Evolutionary conservation across 345 rosid genomes (phyloP), one percentile per base, ranked within the genome.

Genomic region (Raphanus sativus): DNA sequence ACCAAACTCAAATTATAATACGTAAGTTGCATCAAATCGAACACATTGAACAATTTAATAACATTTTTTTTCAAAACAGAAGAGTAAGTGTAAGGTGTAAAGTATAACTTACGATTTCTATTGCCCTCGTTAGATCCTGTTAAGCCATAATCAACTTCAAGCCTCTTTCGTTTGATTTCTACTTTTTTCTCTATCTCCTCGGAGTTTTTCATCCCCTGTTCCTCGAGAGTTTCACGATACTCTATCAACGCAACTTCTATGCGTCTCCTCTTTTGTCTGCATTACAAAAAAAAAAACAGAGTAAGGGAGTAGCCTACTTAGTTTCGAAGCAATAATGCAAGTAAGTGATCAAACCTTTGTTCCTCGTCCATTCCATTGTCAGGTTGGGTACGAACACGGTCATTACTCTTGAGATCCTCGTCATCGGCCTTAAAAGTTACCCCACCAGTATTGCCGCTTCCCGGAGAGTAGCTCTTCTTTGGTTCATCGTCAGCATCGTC

Each of bases 171-270:
- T 61, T 86, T 89, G 62, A 77, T 68, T 74, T 90, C 87, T 62
- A 96, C 95, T 86, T 87, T 93, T 75, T 83, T 91, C 85, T 96
- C 99, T 28, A 93, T 90, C 85, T 96, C 99, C 75, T 89, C 98
- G 3, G 84, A 64, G 76, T 67, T 90, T 83, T 86, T 91, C 45
- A 86, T 82, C 70, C 97, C 99, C 42, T 85, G 89, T 70, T 96
- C 99, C 82, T 96, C 98, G 0, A 95, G 91, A 70, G 91, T 86
- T 87, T 95, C 99, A 34, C 98, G 94, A 75, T 92, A 95, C 75
- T 92, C 99, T 71, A 95, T 95, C 86, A 92, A 80, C 81, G 91
- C 90, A 77, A 88, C 99, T 83, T 95, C 99, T 61, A 95, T 77
- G 33, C 93, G 89, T 84, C 98, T 90, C 83, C 86, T 77, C 85